Base-by-base conservation (phyloP, 495 filamentous ascomycete genomes). In the Lasiosphaeria miniovina region DNA sequence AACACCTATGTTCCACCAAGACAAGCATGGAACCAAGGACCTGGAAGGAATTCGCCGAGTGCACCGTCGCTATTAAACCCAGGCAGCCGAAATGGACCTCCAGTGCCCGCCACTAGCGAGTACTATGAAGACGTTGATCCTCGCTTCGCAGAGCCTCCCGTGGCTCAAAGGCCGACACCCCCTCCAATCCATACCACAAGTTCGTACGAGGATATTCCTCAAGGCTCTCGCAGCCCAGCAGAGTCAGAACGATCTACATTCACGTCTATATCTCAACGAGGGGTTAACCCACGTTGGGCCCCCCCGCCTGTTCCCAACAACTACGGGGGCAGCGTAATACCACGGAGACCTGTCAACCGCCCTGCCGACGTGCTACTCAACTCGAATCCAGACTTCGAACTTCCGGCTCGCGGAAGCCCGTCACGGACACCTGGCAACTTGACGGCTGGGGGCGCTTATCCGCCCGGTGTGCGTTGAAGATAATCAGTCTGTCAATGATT, bases 71-170 rank as follows among this genome's bases (percentile, higher is more conserved):
- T 77, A 55, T 62, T 75, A 38, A 71, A 71, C 56, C 61, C 58
- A 62, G 62, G 51, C 57, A 64, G 56, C 48, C 65, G 59, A 55
- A 69, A 64, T 61, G 69, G 68, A 61, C 59, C 58, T 55, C 58
- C 66, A 60, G 49, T 66, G 59, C 53, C 75, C 60, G 52, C 66
- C 55, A 61, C 71, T 74, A 82, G 73, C 70, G 67, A 82, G 58
- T 97, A 97, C 74, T 96, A 93, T 69, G 94, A 98, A 81, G 94
- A 97, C 70, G 88, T 94, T 17, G 92, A 95, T 58, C 94, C 94
- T 31, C 88, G 87, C 45, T 98, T 97, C 70, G 88, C 77, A 46
- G 69, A 75, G 32, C 65, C 72, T 58, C 58, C 69, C 58, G 58
- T 66, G 58, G 63, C 57, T 51, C 71, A 62, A 38, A 75, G 64